A percentile compares a stretch with the other conserved stretches of the same genome.
These are phyloP conservation scores for Stenocarpella maydis DNA, from an alignment of 2,329 filamentous ascomycete species.

Conservation along the genomic window DNA sequence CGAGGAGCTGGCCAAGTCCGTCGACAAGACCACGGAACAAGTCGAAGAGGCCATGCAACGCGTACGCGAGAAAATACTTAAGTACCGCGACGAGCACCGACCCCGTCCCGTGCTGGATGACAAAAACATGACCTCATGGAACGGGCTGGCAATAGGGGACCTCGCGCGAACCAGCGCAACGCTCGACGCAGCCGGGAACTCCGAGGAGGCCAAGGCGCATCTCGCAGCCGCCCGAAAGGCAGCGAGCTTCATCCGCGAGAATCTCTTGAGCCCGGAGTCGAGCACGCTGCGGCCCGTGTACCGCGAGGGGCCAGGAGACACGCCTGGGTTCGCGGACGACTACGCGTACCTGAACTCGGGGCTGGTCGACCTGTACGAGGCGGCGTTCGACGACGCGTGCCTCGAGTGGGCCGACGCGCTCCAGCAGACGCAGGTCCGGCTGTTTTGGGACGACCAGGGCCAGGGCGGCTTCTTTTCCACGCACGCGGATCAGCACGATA, in stretches of 20 bases:
- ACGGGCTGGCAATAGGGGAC: constrained; percentile 82
- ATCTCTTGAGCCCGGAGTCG: constrained; percentile 72
- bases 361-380: constrained; percentile 80
- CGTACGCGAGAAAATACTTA: constrained; percentile 71
- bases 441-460: constrained; percentile 72
- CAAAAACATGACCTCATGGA: constrained; percentile 87
- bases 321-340: constrained; percentile 83
- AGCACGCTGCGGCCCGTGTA: constrained; percentile 77
- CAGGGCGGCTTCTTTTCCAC: constrained; percentile 74
- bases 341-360: constrained; percentile 85
- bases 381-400: constrained; percentile 76
- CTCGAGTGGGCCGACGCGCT: constrained; percentile 80
- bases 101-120: constrained; percentile 80
- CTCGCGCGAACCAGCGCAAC: constrained; percentile 73
- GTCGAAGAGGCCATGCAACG: constrained; percentile 70
- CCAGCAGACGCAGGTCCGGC: constrained; percentile 74
- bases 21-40: constrained; percentile 72
- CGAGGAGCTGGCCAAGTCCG: constrained; percentile 73
- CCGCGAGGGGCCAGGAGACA: constrained; percentile 69
- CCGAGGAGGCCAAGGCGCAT: constrained; percentile 66
- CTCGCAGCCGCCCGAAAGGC: constrained; percentile 70
- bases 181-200: constrained; percentile 61
- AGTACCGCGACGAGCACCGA: constrained; percentile 74
- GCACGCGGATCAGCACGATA: constrained; percentile 64
- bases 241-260: constrained; percentile 72